Base-by-base conservation (phyloP, 257 asterid species). In the Plantago ovata region DNA sequence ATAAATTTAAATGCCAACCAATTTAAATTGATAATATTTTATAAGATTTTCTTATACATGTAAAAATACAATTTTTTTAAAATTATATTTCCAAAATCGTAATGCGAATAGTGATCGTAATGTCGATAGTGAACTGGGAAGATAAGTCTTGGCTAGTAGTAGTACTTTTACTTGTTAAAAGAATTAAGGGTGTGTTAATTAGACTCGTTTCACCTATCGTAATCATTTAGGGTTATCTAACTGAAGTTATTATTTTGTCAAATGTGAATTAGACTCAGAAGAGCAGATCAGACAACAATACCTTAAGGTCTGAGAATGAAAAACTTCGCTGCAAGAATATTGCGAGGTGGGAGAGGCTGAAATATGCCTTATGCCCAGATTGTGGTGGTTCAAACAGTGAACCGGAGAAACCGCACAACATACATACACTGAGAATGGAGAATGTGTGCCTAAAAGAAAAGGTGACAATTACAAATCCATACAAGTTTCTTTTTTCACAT, bases 221-320 rank as follows among this genome's bases (percentile, higher is more conserved):
- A 19, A 22, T 45, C 43, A 38, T 24, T 19, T n/a, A 28, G 0
- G 36, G 7, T 19, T 19, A 24, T 59, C 7, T 14, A 23, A 9
- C 23, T 24, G 21, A 53, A n/a, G n/a, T n/a, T n/a, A n/a, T 1
- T 9, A 3, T 42, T 11, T 53, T 43, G 12, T n/a, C 2, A 3
- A 32, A 38, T 19, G 23, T 61, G 1, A 64, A 42, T 13, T 56
- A 80, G 92, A 64, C 70, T 9, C 78, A 59, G 9, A 60, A 56
- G 38, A 83, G 79, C n/a, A 73, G 56, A 66, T 60, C 75, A 32
- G 75, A 71, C 12, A 80, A 80, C 56, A 67, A 38, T 57, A 15
- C 62, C 16, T 81, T 83, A 9, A 68, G 65, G 19, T 9, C 66
- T 2, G 80, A 80, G 38, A 83, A 83, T 59, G 83, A 80, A 48